Conservation (phyloP, 2,329 filamentous ascomycete genomes). For the Clonostachys rosea region DNA sequence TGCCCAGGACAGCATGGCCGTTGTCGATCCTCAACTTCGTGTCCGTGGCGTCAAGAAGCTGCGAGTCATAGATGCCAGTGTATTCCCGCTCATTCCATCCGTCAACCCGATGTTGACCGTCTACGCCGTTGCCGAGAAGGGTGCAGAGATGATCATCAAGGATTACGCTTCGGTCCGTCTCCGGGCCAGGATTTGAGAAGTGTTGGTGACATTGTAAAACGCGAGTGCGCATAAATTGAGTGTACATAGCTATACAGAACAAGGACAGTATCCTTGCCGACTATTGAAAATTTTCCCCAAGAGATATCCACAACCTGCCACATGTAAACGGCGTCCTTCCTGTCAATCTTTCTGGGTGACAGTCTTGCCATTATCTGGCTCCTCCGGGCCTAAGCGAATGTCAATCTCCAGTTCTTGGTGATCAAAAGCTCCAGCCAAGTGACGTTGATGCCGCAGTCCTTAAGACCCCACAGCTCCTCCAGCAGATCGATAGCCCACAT, state of each 20-base stretch:
- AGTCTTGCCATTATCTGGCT: no score
- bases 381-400: no score
- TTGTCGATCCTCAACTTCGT: conserved; percentile 73
- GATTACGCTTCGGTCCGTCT: conserved; percentile 26
- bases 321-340: no score
- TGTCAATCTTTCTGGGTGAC: no score
- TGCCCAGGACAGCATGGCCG: conserved; percentile 62
- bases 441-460: neutral
- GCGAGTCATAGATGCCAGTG: conserved; percentile 78
- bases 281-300: no score
- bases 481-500: neutral
- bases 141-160: conserved; percentile 73
- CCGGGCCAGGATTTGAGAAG: no score
- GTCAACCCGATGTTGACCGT: conserved; percentile 93
- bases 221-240: no score
- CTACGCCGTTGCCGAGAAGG: conserved; percentile 75
- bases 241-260: no score
- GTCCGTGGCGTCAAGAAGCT: conserved; percentile 68
- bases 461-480: neutral
- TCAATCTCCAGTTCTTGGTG: neutral
- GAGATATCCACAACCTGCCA: no score
- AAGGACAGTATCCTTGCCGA: no score
- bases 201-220: no score
- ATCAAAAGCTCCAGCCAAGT: neutral
- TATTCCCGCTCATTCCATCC: conserved; percentile 81